phyloP scores from a whole-genome alignment of 2,329 filamentous ascomycete species.

The Lasiodiplodia theobromae region DNA sequence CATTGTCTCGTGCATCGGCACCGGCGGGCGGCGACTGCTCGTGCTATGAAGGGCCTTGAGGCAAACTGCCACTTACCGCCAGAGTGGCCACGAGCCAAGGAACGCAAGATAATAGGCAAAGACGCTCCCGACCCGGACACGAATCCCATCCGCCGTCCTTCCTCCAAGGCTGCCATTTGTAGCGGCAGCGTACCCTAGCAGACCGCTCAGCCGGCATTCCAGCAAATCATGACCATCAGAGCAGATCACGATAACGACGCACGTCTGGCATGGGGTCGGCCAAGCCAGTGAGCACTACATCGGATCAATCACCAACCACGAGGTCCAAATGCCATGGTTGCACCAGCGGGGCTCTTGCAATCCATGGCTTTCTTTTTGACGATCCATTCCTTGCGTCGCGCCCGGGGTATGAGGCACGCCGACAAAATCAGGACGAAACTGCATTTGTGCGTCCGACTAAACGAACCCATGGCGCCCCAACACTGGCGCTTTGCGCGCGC shows the following conservation, averaged over 20 bases:
- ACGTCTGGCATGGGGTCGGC: slow-evolving; percentile 13
- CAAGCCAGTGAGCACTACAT: slow-evolving; percentile 24
- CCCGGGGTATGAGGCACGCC: slow-evolving; percentile 17
- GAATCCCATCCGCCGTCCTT: neutral
- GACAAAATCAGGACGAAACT: slow-evolving; percentile 9
- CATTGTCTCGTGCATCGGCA: slow-evolving; percentile 16
- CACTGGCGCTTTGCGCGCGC: neutral
- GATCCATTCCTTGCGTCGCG: slow-evolving; percentile 17
- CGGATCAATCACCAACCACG: slow-evolving; percentile 28
- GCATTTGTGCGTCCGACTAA: slow-evolving; percentile 19
- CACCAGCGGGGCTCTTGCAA: slow-evolving; percentile 8
- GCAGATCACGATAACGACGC: slow-evolving; percentile 16
- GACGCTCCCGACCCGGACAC: neutral
- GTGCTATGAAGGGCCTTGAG: slow-evolving; percentile 4
- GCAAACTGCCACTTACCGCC: slow-evolving; percentile 2
- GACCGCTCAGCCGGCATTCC: slow-evolving; percentile 11
- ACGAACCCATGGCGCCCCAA: neutral
- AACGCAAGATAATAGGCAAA: slow-evolving; percentile 21
- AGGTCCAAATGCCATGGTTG: slow-evolving; percentile 3
- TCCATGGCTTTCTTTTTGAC: slow-evolving; percentile 1
- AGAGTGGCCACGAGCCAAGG: slow-evolving; percentile 22
- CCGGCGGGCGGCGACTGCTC: neutral
- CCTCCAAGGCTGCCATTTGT: slow-evolving; percentile 7
- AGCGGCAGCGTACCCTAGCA: neutral
- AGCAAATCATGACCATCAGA: slow-evolving; percentile 10